Evolutionary conservation across 768 basidiomycete species (phyloP).

Genomic region (Pleurotus eryngii): DNA sequence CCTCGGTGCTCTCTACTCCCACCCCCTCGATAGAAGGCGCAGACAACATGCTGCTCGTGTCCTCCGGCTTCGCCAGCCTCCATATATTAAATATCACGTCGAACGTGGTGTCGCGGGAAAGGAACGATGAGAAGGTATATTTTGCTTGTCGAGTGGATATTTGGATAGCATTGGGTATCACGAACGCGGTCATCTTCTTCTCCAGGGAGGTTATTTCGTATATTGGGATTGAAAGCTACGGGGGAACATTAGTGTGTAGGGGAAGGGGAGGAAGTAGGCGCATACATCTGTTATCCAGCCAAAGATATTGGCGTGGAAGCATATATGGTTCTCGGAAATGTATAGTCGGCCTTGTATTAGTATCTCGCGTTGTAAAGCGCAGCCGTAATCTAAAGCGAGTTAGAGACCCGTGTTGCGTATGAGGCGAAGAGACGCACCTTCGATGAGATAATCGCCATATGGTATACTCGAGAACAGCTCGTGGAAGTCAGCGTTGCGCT

Average conservation of each 20-base stretch:
- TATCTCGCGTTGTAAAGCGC: slow-evolving; percentile 94
- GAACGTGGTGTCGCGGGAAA: slow-evolving; percentile 92
- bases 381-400: slow-evolving; percentile 80
- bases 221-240: slow-evolving; percentile 82
- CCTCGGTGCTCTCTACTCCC: slow-evolving; percentile 8
- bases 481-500: slow-evolving; percentile 94
- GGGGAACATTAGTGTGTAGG: slow-evolving; percentile 5
- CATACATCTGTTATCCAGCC: slow-evolving; percentile 95
- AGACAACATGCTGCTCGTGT: slow-evolving; percentile 31
- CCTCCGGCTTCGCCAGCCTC: slow-evolving; percentile 82
- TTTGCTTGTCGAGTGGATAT: slow-evolving; percentile 79
- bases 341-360: slow-evolving; percentile 94
- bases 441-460: slow-evolving; percentile 96
- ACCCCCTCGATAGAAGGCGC: slow-evolving; percentile 16
- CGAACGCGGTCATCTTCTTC: slow-evolving; percentile 97
- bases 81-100: slow-evolving; percentile 97
- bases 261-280: slow-evolving; percentile 27
- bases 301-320: slow-evolving; percentile 98
- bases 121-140: slow-evolving; percentile 95
- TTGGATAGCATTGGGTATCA: slow-evolving; percentile 95
- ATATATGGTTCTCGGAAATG: slow-evolving; percentile 98
- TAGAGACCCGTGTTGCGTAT: neutral
- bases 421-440: slow-evolving; percentile 56
- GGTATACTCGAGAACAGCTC: slow-evolving; percentile 86
- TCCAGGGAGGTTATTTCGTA: slow-evolving; percentile 83